phyloP scores from a whole-genome alignment of 2,329 filamentous ascomycete genomes.

The Pyricularia sp. region DNA sequence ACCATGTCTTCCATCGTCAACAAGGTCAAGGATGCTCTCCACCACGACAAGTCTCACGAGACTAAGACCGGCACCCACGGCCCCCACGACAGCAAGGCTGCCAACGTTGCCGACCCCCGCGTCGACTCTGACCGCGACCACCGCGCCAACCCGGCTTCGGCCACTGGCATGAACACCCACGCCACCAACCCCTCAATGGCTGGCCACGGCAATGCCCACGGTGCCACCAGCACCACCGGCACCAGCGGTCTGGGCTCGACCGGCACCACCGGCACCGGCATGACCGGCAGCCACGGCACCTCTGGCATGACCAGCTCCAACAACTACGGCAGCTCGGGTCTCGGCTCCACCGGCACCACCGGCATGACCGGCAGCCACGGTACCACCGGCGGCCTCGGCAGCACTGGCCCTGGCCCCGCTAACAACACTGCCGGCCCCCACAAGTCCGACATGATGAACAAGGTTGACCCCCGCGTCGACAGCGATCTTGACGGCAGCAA shows the following conservation, averaged over 20 bases:
- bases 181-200: slow-evolving; percentile 8
- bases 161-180: slow-evolving; percentile 4
- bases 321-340: slow-evolving; percentile 14
- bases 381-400: not conserved
- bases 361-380: not conserved
- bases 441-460: slow-evolving; percentile 26
- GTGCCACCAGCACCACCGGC: slow-evolving; percentile 11
- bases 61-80: slow-evolving; percentile 18
- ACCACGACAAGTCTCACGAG: slow-evolving; percentile 25
- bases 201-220: slow-evolving; percentile 8
- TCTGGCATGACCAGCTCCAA: not conserved
- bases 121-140: slow-evolving; percentile 30
- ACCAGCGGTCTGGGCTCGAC: slow-evolving; percentile 6
- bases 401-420: slow-evolving; percentile 12
- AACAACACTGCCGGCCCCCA: slow-evolving; percentile 29
- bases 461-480: slow-evolving; percentile 34
- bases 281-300: slow-evolving; percentile 6
- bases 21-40: slow-evolving; percentile 45
- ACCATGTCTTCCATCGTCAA: slow-evolving; percentile 45
- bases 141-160: slow-evolving; percentile 7
- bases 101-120: slow-evolving; percentile 35
- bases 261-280: slow-evolving; percentile 8
- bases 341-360: slow-evolving; percentile 8
- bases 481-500: slow-evolving; percentile 39
- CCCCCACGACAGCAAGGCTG: slow-evolving; percentile 23